Evolutionary conservation across 805 yeast species (phyloP), one percentile per base, ranked within the genome.

Genomic region (Priceomyces fermenticarens): DNA sequence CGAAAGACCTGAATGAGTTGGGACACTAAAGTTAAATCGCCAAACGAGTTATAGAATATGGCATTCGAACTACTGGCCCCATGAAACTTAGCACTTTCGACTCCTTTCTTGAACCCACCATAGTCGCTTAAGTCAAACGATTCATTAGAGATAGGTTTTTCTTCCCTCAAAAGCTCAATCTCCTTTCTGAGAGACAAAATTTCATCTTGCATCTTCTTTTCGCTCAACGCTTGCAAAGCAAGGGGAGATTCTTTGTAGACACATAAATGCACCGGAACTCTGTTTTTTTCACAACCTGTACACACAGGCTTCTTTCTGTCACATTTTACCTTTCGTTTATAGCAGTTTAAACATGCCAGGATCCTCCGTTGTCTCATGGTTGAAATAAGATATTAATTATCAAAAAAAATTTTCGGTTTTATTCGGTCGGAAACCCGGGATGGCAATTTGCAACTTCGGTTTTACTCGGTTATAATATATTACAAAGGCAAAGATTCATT

Each of bases 401-500:
- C n/a, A n/a, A n/a, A n/a, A 20, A 20, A 5, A 20, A 20, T 20
- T 20, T 8, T 20, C 25, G 25, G 25, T 20, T 20, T 20, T 20
- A 20, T 20, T 20, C 25, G 25, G 25, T 20, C 25, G n/a, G n/a
- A n/a, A n/a, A n/a, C n/a, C n/a, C 10, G 25, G 7, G 7, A 4
- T 20, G 25, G 8, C 8, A 8, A 20, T 20, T 20, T 20, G 25
- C 25, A 20, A 20, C 25, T 20, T 20, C 25, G 25, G 25, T 20
- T 20, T 20, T 20, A 8, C 25, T 20, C 25, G 25, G 25, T 8
- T 8, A 4, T 5, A 4, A 20, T 8, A 68, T 89, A 0, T 63
- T 85, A 3, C 78, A 88, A 0, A 73, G 82, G 41, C 83, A 93
- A 0, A 84, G 87, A 12, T n/a, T n/a, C n/a, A n/a, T n/a, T 88